Conservation (phyloP, 306 rosid genomes). For the Sindora glabra region DNA sequence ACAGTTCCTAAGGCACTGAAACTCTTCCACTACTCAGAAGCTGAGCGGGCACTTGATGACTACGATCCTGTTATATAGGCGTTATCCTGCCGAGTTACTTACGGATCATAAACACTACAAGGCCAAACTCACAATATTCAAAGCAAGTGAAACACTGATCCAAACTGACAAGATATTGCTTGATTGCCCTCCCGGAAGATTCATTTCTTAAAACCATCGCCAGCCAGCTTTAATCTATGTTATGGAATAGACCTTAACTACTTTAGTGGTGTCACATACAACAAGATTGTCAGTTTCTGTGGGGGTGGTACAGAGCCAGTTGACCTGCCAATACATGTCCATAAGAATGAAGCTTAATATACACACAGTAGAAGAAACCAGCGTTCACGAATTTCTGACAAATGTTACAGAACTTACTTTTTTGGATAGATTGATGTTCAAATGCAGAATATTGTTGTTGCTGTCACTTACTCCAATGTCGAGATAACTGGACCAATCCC, state of each 20-base stretch:
- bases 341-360: background rate
- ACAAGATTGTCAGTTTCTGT: constrained; percentile 73
- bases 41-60: background rate
- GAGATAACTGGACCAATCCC: constrained; percentile 61
- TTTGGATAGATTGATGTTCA: constrained; percentile 48
- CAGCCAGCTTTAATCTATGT: constrained; percentile 28
- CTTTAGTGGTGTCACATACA: constrained; percentile 82
- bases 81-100: background rate
- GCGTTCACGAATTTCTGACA: background rate
- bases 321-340: constrained; percentile 59
- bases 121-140: constrained; percentile 4
- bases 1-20: background rate
- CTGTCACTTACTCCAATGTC: constrained; percentile 24
- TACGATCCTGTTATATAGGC: constrained; percentile 3
- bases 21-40: no score
- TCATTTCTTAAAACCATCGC: background rate
- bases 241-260: constrained; percentile 68
- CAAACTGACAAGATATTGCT: constrained; percentile 3
- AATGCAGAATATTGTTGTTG: constrained; percentile 16
- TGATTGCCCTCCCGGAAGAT: constrained; percentile 14
- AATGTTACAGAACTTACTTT: constrained; percentile 48
- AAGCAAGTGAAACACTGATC: background rate
- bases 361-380: constrained; percentile 8
- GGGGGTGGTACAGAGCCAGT: constrained; percentile 76
- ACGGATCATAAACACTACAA: background rate